Conservation (phyloP, 805 yeast species). For the Yamadazyma scolyti region DNA sequence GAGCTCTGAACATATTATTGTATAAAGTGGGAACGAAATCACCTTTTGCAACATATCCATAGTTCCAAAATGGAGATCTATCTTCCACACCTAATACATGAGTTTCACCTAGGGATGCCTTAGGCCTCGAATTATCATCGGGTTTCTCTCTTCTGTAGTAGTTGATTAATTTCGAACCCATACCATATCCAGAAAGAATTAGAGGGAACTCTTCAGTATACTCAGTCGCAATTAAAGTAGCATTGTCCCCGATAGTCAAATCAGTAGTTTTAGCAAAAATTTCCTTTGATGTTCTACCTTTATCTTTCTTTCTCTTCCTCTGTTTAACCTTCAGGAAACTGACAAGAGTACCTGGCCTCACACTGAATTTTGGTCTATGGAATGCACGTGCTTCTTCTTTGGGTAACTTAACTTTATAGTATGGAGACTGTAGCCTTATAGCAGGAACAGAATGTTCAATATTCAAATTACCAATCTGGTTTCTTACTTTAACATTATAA, state of each 20-base stretch:
- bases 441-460: slow-evolving; percentile 95
- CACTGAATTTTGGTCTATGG: slow-evolving; percentile 74
- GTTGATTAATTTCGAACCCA: slow-evolving; percentile 91
- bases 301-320: slow-evolving; percentile 86
- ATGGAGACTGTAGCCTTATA: slow-evolving; percentile 80
- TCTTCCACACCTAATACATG: slow-evolving; percentile 95
- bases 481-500: slow-evolving; percentile 86
- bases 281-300: slow-evolving; percentile 76
- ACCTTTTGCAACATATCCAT: slow-evolving; percentile 94
- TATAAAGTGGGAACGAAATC: slow-evolving; percentile 90
- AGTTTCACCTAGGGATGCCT: slow-evolving; percentile 87
- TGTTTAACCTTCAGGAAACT: slow-evolving; percentile 70
- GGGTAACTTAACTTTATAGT: slow-evolving; percentile 72
- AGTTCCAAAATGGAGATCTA: slow-evolving; percentile 96
- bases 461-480: slow-evolving; percentile 84
- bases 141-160: slow-evolving; percentile 83
- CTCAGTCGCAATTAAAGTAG: slow-evolving; percentile 73
- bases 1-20: slow-evolving; percentile 89
- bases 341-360: slow-evolving; percentile 74
- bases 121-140: slow-evolving; percentile 84
- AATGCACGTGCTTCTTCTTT: slow-evolving; percentile 68
- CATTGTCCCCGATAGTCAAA: slow-evolving; percentile 79
- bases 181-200: slow-evolving; percentile 83
- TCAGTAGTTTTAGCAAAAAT: slow-evolving; percentile 69
- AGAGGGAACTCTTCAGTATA: slow-evolving; percentile 88